Evolutionary conservation across 2,329 filamentous ascomycete species (phyloP).

Genomic region (Volutella citrinella): DNA sequence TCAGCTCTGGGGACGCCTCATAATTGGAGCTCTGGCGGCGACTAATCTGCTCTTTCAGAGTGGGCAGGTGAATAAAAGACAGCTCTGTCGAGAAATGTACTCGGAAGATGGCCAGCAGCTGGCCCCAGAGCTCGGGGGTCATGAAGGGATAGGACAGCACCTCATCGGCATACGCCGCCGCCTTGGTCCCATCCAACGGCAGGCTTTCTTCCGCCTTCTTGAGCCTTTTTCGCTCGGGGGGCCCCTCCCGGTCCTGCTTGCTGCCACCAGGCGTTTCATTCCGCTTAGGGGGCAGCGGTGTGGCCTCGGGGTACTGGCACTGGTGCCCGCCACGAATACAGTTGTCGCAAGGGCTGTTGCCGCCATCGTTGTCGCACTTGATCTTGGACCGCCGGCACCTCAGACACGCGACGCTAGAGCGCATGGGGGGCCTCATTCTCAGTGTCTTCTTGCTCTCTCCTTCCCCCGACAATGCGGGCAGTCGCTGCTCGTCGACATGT

Average conservation of each 20-base stretch:
- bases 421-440: constrained; percentile 50
- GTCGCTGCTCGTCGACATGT: constrained; percentile 11
- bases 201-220: constrained; percentile 42
- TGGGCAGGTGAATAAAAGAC: constrained; percentile 67
- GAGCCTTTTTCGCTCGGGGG: constrained; percentile 48
- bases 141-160: constrained; percentile 60
- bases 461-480: constrained; percentile 1
- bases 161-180: constrained; percentile 48
- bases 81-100: constrained; percentile 70
- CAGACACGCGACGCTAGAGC: constrained; percentile 76
- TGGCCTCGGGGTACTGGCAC: constrained; percentile 64
- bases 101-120: constrained; percentile 68
- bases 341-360: constrained; percentile 68
- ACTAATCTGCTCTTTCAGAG: constrained; percentile 53
- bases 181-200: constrained; percentile 35
- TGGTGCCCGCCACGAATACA: constrained; percentile 70
- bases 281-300: constrained; percentile 37
- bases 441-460: constrained; percentile 14
- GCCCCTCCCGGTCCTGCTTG: constrained; percentile 41
- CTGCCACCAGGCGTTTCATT: constrained; percentile 33
- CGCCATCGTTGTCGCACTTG: constrained; percentile 79
- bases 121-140: constrained; percentile 63
- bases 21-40: constrained; percentile 35
- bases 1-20: constrained; percentile 44
- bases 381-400: constrained; percentile 79